Conservation (phyloP, 139 green algal genomes). For the Micractinium conductrix region DNA sequence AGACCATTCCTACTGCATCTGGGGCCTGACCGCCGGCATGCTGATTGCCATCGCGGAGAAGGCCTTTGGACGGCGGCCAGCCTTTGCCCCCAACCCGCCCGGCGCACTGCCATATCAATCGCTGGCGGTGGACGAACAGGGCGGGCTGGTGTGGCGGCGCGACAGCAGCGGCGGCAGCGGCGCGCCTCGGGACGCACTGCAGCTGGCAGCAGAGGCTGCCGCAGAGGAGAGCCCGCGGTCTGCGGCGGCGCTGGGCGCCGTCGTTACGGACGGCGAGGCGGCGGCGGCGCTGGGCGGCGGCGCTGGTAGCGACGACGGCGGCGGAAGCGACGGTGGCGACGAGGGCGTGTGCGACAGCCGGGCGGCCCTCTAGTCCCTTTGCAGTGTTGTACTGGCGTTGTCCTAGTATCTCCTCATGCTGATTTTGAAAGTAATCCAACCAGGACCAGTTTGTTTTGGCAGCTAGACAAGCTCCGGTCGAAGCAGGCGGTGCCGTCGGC, state of each 20-base stretch:
- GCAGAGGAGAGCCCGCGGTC: constrained; percentile 6
- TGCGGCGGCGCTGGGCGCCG: not conserved
- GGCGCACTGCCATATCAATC: constrained; percentile 29
- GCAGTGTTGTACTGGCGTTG: too few species aligned
- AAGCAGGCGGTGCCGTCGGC: too few species aligned
- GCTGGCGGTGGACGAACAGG: constrained; percentile 24
- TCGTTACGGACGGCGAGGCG: constrained; percentile 6
- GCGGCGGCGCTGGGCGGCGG: constrained; percentile 1
- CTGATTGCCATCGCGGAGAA: constrained; percentile 60
- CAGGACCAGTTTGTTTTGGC: too few species aligned
- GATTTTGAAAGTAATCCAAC: too few species aligned
- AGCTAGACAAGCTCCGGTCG: too few species aligned
- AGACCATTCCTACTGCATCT: constrained; percentile 56
- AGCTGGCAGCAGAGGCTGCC: constrained; percentile 6
- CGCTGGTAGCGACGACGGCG: not conserved
- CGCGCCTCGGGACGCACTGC: not conserved
- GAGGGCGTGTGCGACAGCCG: not conserved
- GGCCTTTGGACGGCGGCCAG: constrained; percentile 37
- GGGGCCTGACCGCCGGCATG: constrained; percentile 72
- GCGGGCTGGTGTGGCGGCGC: constrained; percentile 26
- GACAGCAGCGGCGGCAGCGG: not conserved
- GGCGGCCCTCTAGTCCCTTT: too few species aligned
- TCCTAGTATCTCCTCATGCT: too few species aligned
- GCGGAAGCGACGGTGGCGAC: not conserved
- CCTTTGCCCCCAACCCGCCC: constrained; percentile 50